Evolutionary conservation across 2,329 filamentous ascomycete species (phyloP), one percentile per base, ranked within the genome.

Genomic region (Tolypocladium tundrense): DNA sequence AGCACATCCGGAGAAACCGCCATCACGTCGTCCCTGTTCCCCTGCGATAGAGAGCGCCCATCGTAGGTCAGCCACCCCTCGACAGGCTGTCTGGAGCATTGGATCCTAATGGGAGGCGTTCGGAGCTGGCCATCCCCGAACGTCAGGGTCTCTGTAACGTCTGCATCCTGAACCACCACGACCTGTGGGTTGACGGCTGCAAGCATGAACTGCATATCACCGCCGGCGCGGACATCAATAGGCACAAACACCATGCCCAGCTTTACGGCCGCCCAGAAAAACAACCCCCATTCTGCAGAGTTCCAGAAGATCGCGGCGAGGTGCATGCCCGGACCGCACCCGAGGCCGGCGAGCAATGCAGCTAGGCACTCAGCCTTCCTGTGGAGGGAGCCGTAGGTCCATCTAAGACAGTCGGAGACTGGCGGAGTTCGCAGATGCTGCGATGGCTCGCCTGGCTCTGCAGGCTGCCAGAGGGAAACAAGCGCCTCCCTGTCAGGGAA

Each of bases 251-350:
- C 53, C 63, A 72, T 68, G 4, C 64, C 66, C 14, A 75, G 65
- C 59, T 65, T 72, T 27, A 69, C 68, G 1, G 70, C 64, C 3
- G 67, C 66, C 73, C 73, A 75, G 57, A 74, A 70, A 45, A 70
- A 66, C 37, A 75, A 62, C 0, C 61, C 69, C 71, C 72, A 75
- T 67, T 75, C 72, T 5, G 69, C 70, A 53, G 70, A 71, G 58
- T 74, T 75, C 55, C 69, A 64, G 52, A 74, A 62, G 9, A 73
- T 58, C 1, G 65, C 68, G 27, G 64, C 68, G 7, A 75, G 60
- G 14, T 64, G 64, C 64, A 66, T 71, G 5, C 68, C 67, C 6
- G 62, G 61, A 27, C 62, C 60, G 45, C 67, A 67, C 6, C 70
- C 67, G 42, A 65, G 19, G 11, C 35, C 50, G 24, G 54, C 21